phyloP scores from a whole-genome alignment of 345 rosid genomes.

The Ceriops tagal region DNA sequence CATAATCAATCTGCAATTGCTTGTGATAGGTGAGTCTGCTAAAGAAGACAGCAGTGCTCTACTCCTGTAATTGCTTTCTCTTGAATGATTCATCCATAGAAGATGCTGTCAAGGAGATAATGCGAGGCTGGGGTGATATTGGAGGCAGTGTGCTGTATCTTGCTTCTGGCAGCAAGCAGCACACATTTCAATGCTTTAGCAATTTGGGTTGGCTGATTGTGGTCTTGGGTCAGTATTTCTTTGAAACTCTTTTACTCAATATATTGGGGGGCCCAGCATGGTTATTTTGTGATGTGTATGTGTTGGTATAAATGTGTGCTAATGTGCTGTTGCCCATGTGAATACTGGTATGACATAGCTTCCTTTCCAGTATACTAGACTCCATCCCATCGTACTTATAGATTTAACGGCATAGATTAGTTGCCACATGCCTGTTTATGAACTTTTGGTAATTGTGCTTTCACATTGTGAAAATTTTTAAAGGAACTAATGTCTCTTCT shows the following conservation, averaged over 20 bases:
- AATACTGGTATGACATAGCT: too few species aligned
- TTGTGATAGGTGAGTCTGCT: constrained; percentile 42
- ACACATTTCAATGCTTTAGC: constrained; percentile 21
- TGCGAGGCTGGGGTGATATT: constrained; percentile 36
- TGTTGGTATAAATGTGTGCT: too few species aligned
- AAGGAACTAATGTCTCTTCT: too few species aligned
- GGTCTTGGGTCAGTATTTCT: constrained; percentile 42
- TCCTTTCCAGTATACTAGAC: too few species aligned
- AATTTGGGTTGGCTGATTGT: constrained; percentile 33
- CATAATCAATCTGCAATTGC: neutral
- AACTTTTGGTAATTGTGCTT: too few species aligned
- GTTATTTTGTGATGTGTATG: neutral
- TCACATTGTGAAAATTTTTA: too few species aligned
- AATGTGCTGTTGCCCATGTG: too few species aligned
- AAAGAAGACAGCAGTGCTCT: constrained; percentile 32
- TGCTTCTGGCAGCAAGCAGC: constrained; percentile 32
- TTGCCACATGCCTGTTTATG: too few species aligned
- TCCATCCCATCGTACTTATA: too few species aligned
- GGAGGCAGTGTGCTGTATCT: constrained; percentile 45
- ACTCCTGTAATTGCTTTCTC: constrained; percentile 44
- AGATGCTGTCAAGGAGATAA: constrained; percentile 28
- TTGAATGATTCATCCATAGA: constrained; percentile 29
- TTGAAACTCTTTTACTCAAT: neutral
- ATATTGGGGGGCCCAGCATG: neutral
- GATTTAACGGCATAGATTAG: too few species aligned